A percentile compares a stretch with the other conserved stretches of the same genome.
Conservation (phyloP, 352 stramenopile species). For the Phytopythium chamaehyphon region DNA sequence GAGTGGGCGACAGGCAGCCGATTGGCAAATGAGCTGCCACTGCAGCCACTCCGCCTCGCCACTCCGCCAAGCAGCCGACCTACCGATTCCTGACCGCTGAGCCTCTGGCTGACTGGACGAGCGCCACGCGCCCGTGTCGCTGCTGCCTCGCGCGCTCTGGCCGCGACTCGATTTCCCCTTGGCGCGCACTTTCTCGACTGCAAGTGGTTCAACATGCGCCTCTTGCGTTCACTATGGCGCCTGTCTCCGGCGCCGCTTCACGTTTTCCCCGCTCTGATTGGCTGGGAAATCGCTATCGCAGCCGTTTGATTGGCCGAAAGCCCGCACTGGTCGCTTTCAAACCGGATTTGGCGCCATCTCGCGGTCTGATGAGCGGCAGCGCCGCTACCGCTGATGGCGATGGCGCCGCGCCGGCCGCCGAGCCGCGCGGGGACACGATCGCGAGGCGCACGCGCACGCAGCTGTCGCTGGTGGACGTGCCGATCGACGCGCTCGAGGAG, state of each 20-base stretch:
- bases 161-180: neutral
- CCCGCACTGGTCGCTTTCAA: too few relatives aligned
- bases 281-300: neutral
- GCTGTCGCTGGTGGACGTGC: conserved; percentile 69
- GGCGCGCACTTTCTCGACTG: neutral
- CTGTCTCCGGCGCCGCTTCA: neutral
- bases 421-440: conserved; percentile 39
- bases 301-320: conserved; percentile 3
- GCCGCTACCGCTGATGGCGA: conserved; percentile 2
- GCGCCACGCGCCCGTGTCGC: neutral
- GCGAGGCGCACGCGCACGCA: conserved; percentile 68
- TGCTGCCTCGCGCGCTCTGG: conserved; percentile 2
- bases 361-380: neutral
- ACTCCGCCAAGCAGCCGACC: too few relatives aligned
- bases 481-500: conserved; percentile 67
- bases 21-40: conserved; percentile 1
- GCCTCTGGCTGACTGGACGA: too few relatives aligned
- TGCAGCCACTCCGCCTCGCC: too few relatives aligned
- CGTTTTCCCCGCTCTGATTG: neutral
- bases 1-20: neutral
- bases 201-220: neutral
- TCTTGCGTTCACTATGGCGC: neutral
- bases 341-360: too few relatives aligned
- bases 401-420: neutral
- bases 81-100: too few relatives aligned